phyloP scores from a whole-genome alignment of 495 filamentous ascomycete species.

The Xylaria scruposa region DNA sequence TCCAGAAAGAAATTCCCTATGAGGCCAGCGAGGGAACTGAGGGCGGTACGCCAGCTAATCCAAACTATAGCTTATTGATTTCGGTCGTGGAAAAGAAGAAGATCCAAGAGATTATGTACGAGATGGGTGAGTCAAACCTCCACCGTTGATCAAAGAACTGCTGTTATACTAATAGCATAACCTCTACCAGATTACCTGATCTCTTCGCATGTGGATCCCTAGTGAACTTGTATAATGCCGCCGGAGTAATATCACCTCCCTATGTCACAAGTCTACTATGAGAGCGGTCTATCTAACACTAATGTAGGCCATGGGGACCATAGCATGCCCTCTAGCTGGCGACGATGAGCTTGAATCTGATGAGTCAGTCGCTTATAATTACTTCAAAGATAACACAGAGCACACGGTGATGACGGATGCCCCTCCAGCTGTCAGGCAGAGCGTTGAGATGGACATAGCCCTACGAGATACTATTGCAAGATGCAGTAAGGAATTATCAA shows the following conservation, averaged over 20 bases:
- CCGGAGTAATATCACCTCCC: not conserved
- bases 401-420: not conserved
- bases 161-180: not conserved
- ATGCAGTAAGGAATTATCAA: not conserved
- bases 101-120: not conserved
- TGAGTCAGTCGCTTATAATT: not conserved
- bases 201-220: not conserved
- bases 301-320: not conserved
- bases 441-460: not conserved
- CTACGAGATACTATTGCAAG: conserved; percentile 3
- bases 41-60: not conserved
- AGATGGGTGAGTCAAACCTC: not conserved
- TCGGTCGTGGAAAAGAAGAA: conserved; percentile 25
- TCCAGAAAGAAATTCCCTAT: not conserved
- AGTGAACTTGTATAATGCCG: not conserved
- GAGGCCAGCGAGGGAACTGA: not conserved
- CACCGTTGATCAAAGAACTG: not conserved
- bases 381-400: not conserved
- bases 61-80: conserved; percentile 33
- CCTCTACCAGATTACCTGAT: not conserved
- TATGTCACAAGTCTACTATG: not conserved
- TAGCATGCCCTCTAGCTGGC: not conserved
- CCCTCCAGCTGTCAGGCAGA: not conserved
- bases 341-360: not conserved
- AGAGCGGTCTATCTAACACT: not conserved